A percentile compares a stretch with the other conserved stretches of the same genome.
phyloP scores from a whole-genome alignment of 257 asterid genomes.

The Parsonsia alboflavescens region DNA sequence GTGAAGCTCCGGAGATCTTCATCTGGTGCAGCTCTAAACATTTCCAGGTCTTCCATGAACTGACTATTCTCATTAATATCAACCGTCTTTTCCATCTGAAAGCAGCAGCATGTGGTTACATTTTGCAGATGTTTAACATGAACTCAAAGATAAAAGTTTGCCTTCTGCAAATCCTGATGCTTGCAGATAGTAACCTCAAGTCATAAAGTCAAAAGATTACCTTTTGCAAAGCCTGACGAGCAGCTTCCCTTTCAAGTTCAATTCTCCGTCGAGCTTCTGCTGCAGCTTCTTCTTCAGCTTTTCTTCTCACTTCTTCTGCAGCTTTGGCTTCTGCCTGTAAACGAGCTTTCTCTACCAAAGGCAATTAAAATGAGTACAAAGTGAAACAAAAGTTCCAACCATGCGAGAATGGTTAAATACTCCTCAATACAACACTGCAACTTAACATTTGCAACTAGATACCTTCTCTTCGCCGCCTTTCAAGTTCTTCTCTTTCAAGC shows the following conservation, averaged over 20 bases:
- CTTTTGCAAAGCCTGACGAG: conserved; percentile 75
- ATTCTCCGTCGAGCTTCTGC: conserved; percentile 56
- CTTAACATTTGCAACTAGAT: neutral
- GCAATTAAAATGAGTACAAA: neutral
- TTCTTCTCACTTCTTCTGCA: conserved; percentile 64
- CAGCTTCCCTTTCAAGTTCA: conserved; percentile 85
- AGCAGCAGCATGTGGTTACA: neutral
- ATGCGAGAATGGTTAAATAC: neutral
- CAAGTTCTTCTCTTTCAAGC: conserved; percentile 67
- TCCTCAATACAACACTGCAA: neutral
- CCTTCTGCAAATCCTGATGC: neutral
- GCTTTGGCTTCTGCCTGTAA: conserved; percentile 80
- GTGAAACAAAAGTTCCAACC: conserved; percentile 5
- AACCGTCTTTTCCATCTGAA: conserved; percentile 79
- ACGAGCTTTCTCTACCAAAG: conserved; percentile 60
- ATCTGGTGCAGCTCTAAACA: conserved; percentile 56
- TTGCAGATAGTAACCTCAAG: neutral
- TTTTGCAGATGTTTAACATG: neutral
- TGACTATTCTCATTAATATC: conserved; percentile 65
- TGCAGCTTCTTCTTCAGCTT: conserved; percentile 65
- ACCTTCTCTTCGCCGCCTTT: conserved; percentile 72
- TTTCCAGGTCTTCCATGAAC: conserved; percentile 62
- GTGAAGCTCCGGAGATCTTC: conserved; percentile 42
- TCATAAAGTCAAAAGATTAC: conserved; percentile 23
- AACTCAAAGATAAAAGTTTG: neutral